phyloP scores from a whole-genome alignment of 306 rosid species.

The Hippophae rhamnoides region DNA sequence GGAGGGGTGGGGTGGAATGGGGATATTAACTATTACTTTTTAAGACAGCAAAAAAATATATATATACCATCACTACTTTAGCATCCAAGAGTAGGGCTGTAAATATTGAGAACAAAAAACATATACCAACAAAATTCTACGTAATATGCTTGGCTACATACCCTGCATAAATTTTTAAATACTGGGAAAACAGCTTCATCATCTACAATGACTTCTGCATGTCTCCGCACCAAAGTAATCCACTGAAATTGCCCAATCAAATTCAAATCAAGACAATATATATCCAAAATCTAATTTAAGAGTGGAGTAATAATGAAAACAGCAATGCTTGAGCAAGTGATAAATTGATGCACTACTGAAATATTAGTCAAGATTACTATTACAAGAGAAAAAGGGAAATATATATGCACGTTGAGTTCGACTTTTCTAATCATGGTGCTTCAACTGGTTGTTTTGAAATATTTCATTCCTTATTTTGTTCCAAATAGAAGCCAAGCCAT shows the following conservation, averaged over 20 bases:
- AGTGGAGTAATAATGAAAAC: not conserved
- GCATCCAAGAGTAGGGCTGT: not conserved
- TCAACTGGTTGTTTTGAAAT: not conserved
- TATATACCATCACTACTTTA: too few species aligned
- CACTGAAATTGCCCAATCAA: conserved; percentile 60
- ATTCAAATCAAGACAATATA: conserved; percentile 16
- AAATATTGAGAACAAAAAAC: not conserved
- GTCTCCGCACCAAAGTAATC: conserved; percentile 67
- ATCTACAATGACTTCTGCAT: conserved; percentile 73
- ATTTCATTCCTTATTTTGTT: too few species aligned
- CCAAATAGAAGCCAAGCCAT: too few species aligned
- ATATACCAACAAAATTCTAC: conserved; percentile 3
- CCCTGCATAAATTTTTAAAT: conserved; percentile 71
- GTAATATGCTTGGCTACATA: conserved; percentile 21
- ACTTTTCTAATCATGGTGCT: not conserved
- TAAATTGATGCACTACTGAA: not conserved
- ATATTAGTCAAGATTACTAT: not conserved
- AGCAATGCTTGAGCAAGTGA: not conserved
- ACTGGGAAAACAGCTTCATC: conserved; percentile 54
- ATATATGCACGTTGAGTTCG: not conserved
- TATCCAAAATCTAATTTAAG: conserved; percentile 8
- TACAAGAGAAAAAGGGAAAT: not conserved
- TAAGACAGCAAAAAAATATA: too few species aligned
- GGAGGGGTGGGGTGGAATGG: too few species aligned
- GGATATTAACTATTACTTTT: too few species aligned